Base-by-base conservation (phyloP, 2,329 filamentous ascomycete genomes). In the Eutypa lata region DNA sequence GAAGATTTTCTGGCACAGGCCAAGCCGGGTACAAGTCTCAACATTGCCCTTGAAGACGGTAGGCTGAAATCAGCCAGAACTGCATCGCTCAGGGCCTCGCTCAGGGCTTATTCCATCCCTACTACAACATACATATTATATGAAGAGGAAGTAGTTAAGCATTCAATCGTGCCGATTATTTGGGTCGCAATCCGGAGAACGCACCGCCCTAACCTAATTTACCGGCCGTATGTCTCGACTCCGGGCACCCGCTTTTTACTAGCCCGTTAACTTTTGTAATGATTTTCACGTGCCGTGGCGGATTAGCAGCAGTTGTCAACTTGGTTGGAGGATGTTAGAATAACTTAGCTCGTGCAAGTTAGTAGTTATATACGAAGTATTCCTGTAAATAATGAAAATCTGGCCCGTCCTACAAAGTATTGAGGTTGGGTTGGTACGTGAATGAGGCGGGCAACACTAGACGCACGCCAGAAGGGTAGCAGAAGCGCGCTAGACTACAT, bases 1-100 rank as follows among this genome's bases (percentile, higher is more conserved):
- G 58, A 62, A 55, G 40, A 31, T 37, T 53, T 52, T 57, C 56
- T 60, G 55, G 57, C 59, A 59, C 56, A 57, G 58, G 56, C 54
- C 56, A 60, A 60, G 60, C 57, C 21, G 42, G 22, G 42, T 19
- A 26, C n/a, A n/a, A n/a, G 42, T 45, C 42, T 45, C 42, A 28
- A 18, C 22, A 6, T 45, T 28, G 22, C 11, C 21, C 42, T 26
- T 38, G 7, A 14, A 18, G 35, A 14, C 13, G 35, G n/a, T 18
- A 18, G 35, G 35, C 35, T 16, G 18, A 19, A 35, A 44, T 19
- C 33, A 2, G 38, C 49, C 33, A 47, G 51, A 44, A 51, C 49
- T 47, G 46, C 22, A 10, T 26, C 19, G 8, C 26, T 53, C 53
- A 59, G 53, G 53, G 49, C 47, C 3, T 26, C 19, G 8, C 26